phyloP scores from a whole-genome alignment of 192 early-diverging fungal species.

The Mortierella alpina region DNA sequence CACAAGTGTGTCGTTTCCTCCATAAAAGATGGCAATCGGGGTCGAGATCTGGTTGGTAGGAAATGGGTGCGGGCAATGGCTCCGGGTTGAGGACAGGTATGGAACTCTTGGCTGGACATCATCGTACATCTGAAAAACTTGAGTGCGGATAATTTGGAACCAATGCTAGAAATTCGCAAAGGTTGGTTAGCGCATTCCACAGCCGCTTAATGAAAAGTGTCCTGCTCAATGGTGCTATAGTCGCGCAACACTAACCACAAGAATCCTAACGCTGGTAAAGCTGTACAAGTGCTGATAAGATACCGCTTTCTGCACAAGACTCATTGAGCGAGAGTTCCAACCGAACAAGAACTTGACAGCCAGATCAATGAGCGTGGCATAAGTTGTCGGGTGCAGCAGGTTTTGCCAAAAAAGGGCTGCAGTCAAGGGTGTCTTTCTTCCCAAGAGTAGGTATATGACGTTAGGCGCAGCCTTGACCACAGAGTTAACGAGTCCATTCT shows the following conservation, averaged over 20 bases:
- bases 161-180: slow-evolving; percentile 69
- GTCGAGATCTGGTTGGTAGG: slow-evolving; percentile 84
- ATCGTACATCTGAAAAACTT: slow-evolving; percentile 93
- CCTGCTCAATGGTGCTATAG: neutral
- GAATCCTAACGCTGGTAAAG: slow-evolving; percentile 87
- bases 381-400: slow-evolving; percentile 78
- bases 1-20: slow-evolving; percentile 86
- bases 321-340: slow-evolving; percentile 79
- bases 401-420: slow-evolving; percentile 88
- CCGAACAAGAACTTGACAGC: slow-evolving; percentile 84
- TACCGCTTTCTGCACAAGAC: slow-evolving; percentile 77
- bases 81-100: slow-evolving; percentile 54
- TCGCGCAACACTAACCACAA: slow-evolving; percentile 68
- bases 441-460: slow-evolving; percentile 89
- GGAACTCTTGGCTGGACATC: slow-evolving; percentile 72
- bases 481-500: slow-evolving; percentile 83
- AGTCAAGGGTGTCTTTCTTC: slow-evolving; percentile 83
- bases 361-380: slow-evolving; percentile 77
- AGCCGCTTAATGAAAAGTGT: no score
- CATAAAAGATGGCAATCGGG: slow-evolving; percentile 93
- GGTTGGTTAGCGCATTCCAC: no score
- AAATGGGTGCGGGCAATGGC: slow-evolving; percentile 76
- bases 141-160: slow-evolving; percentile 94
- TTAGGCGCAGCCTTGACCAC: slow-evolving; percentile 87
- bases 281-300: slow-evolving; percentile 91